Base-by-base conservation (phyloP, 306 rosid species). In the Prinsepia uniflora region DNA sequence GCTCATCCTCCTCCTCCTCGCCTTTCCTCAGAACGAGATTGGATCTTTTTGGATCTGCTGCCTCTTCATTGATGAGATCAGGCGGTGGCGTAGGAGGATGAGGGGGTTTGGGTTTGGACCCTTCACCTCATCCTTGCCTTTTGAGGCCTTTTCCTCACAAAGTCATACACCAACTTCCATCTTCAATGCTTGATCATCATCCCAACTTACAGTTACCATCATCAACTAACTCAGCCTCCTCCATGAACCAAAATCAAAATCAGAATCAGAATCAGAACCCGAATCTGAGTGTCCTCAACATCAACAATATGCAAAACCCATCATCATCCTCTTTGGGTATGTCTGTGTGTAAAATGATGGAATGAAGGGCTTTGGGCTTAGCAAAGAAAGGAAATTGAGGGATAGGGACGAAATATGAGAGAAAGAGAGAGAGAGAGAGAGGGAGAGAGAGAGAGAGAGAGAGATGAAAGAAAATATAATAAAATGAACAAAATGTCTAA, bases 101-200 rank as follows among this genome's bases (percentile, higher is more conserved):
- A 10, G 45, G 65, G 5, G 13, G 46, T 61, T 40, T 61, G 46
- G 22, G 45, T 75, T 73, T 87, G 53, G 89, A 85, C 44, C 82
- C 85, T 44, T 63, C 68, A 4, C 77, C 76, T 48, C 77, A 81
- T 3, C 52, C 89, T 19, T 82, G 84, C 78, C 92, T 94, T 64
- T 84, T 86, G 36, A 84, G 99, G 6, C 99, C 97, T 50, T 94
- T 84, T 48, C 78, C 99, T 12, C 97, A 85, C 10, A 90, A 87
- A 69, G 36, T 75, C 49, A 84, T 77, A 5, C 72, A 84, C 8
- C 76, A 66, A 45, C 74, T 70, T 5, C 34, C 76, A 10, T 59
- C 82, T 24, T 70, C 87, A 66, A 76, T 86, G 61, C 46, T 61
- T 61, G 65, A 39, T 61, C 65, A 24, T 24, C 30, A 53, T 15